Conservation (phyloP, 106 monocot species). For the Platanthera guangdongensis region DNA sequence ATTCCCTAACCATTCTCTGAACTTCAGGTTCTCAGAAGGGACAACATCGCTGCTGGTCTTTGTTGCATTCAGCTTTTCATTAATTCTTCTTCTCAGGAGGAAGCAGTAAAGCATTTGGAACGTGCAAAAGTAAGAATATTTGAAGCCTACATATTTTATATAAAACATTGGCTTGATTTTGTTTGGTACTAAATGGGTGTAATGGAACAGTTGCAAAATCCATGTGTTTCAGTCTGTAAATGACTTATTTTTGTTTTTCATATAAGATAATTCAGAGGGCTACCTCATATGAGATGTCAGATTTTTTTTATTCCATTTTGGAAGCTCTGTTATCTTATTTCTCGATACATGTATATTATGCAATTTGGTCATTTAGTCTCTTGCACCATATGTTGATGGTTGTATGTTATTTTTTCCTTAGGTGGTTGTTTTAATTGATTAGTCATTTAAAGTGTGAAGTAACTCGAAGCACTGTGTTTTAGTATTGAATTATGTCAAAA, state of each 20-base stretch:
- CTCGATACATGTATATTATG: no score
- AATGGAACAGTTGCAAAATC: not conserved
- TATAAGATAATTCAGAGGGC: no score
- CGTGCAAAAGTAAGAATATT: constrained; percentile 61
- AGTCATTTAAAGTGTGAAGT: no score
- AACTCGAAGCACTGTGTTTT: no score
- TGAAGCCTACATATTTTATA: not conserved
- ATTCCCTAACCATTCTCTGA: not conserved
- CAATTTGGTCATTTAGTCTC: no score
- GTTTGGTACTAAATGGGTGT: not conserved
- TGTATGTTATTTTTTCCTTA: no score
- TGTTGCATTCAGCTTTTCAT: constrained; percentile 90
- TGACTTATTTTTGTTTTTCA: not conserved
- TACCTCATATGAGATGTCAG: no score
- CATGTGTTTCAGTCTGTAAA: not conserved
- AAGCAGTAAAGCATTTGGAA: constrained; percentile 82
- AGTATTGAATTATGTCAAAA: no score
- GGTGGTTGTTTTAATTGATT: no score
- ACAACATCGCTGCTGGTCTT: constrained; percentile 84
- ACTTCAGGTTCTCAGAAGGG: constrained; percentile 65
- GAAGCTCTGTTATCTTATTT: no score
- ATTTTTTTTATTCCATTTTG: no score
- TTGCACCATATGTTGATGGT: no score
- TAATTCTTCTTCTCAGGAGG: constrained; percentile 85
- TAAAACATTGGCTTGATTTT: not conserved